phyloP scores from a whole-genome alignment of 2,329 filamentous ascomycete species.

The Pseudogymnoascus sp. region DNA sequence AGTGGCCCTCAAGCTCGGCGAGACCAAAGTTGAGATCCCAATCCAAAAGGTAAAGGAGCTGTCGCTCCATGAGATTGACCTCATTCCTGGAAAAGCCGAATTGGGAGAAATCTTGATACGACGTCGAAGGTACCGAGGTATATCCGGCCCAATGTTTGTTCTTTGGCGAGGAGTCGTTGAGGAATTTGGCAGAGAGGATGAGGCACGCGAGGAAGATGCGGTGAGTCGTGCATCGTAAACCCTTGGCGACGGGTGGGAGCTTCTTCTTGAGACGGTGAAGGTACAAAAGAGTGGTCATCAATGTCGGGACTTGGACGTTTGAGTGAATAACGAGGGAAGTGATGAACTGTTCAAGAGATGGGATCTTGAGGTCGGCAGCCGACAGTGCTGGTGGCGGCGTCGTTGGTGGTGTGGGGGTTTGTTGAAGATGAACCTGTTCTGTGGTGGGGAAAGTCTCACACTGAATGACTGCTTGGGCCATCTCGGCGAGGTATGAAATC shows the following conservation, averaged over 20 bases:
- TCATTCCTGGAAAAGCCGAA: slow-evolving; percentile 94
- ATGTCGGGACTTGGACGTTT: slow-evolving; percentile 92
- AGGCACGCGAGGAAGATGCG: slow-evolving; percentile 90
- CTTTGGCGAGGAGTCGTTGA: slow-evolving; percentile 98
- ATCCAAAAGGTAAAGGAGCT: slow-evolving; percentile 87
- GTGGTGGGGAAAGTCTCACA: slow-evolving; percentile 61
- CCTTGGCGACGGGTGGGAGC: slow-evolving; percentile 90
- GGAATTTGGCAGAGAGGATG: slow-evolving; percentile 87
- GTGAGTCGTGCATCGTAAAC: slow-evolving; percentile 92
- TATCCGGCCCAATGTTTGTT: slow-evolving; percentile 99
- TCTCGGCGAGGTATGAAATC: slow-evolving; percentile 69
- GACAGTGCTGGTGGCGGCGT: slow-evolving; percentile 34
- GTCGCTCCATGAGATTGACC: slow-evolving; percentile 99
- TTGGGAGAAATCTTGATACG: slow-evolving; percentile 43
- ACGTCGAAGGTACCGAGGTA: slow-evolving; percentile 66
- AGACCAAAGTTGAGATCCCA: slow-evolving; percentile 87
- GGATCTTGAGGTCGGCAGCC: slow-evolving; percentile 53
- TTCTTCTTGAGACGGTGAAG: slow-evolving; percentile 75
- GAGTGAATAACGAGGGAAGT: slow-evolving; percentile 83
- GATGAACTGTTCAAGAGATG: slow-evolving; percentile 86
- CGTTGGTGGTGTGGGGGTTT: slow-evolving; percentile 36
- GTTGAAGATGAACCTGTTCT: slow-evolving; percentile 26
- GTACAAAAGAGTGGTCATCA: slow-evolving; percentile 97
- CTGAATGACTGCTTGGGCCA: slow-evolving; percentile 71
- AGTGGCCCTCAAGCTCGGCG: slow-evolving; percentile 77